phyloP scores from a whole-genome alignment of 2,329 filamentous ascomycete species.

The Penicillium sp. region DNA sequence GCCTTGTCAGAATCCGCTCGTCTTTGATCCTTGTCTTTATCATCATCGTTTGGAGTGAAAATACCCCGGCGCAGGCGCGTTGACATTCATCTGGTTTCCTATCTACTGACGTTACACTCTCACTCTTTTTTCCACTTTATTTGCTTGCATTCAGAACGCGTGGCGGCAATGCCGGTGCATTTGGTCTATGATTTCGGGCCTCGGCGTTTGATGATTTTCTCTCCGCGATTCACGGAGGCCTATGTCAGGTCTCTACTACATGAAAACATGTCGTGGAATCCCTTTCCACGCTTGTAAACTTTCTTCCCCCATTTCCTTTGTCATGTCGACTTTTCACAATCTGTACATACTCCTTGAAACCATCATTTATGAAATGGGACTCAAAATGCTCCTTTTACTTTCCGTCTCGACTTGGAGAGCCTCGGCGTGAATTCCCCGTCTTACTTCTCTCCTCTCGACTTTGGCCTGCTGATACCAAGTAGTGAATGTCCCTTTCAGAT shows the following conservation, averaged over 20 bases:
- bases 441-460: too few species aligned
- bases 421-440: too few species aligned
- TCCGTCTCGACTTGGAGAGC: constrained; percentile 2
- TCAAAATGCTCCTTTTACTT: neutral
- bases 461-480: too few species aligned
- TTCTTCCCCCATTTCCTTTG: too few species aligned
- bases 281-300: too few species aligned
- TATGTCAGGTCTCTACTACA: neutral
- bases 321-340: too few species aligned
- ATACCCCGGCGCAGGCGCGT: constrained; percentile 26
- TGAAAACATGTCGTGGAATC: neutral
- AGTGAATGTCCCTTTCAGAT: too few species aligned
- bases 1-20: neutral
- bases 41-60: constrained; percentile 12
- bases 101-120: too few species aligned
- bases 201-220: constrained; percentile 6
- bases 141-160: constrained; percentile 11
- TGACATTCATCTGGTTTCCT: constrained; percentile 1
- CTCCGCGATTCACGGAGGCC: neutral
- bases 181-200: constrained; percentile 4
- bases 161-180: constrained; percentile 6
- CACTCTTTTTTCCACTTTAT: neutral
- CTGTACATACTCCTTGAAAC: too few species aligned
- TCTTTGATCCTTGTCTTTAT: constrained; percentile 15
- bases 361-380: too few species aligned